phyloP scores from a whole-genome alignment of 2,329 filamentous ascomycete species.

The Colletotrichum sp. region DNA sequence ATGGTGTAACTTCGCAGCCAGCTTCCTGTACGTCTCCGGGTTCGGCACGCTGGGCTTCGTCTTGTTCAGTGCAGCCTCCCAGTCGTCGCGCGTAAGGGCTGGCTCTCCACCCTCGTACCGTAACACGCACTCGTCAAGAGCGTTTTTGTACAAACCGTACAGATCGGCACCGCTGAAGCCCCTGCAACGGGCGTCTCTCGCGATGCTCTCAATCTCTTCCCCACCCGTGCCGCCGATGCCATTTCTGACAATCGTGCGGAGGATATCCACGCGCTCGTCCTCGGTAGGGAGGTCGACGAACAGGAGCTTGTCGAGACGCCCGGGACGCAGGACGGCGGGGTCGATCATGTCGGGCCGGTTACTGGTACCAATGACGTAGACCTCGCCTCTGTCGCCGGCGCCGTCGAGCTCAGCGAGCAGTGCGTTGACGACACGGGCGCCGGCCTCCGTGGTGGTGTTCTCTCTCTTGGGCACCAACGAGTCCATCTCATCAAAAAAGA shows the following conservation, averaged over 20 bases:
- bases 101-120: constrained; percentile 29
- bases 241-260: constrained; percentile 69
- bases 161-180: constrained; percentile 78
- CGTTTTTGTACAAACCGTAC: constrained; percentile 50
- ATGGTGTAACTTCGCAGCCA: constrained; percentile 35
- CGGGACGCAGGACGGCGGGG: constrained; percentile 90
- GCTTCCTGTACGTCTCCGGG: constrained; percentile 45
- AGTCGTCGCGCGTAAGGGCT: constrained; percentile 48
- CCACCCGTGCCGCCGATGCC: constrained; percentile 43
- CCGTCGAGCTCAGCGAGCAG: constrained; percentile 94
- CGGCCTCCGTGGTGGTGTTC: constrained; percentile 79
- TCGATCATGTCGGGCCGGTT: constrained; percentile 98
- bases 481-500: constrained; percentile 92
- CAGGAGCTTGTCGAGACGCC: constrained; percentile 84
- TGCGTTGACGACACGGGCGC: constrained; percentile 90
- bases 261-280: constrained; percentile 83
- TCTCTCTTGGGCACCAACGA: constrained; percentile 87
- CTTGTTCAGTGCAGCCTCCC: constrained; percentile 55
- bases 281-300: constrained; percentile 86
- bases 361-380: constrained; percentile 94
- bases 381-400: constrained; percentile 77
- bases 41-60: constrained; percentile 57
- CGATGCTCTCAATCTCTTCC: constrained; percentile 65
- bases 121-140: constrained; percentile 46
- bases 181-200: constrained; percentile 69